Percentiles rank a stretch among this genome's conserved stretches.
phyloP scores from a whole-genome alignment of 139 green algal genomes.

The Chlorella sp. region DNA sequence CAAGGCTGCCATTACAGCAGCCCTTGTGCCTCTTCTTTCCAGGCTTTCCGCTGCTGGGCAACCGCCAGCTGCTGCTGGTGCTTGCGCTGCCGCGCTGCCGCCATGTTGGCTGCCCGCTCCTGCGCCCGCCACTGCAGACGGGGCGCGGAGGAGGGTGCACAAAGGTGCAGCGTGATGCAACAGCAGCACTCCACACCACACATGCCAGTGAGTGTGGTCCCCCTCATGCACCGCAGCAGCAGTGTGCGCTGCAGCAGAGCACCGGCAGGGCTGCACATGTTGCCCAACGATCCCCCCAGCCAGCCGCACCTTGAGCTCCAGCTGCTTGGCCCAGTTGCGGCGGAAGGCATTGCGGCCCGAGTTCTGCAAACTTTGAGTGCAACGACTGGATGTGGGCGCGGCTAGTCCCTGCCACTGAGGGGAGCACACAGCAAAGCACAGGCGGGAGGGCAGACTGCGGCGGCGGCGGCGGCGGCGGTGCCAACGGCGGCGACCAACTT shows the following conservation, averaged over 20 bases:
- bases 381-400: too few species aligned
- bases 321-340: slow-evolving; percentile 17
- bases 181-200: too few species aligned
- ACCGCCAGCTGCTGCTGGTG: slow-evolving; percentile 11
- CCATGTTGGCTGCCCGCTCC: neutral
- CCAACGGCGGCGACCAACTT: too few species aligned
- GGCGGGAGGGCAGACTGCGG: too few species aligned
- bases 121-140: slow-evolving; percentile 12
- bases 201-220: too few species aligned
- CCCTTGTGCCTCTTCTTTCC: neutral
- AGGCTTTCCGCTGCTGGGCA: slow-evolving; percentile 1
- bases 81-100: neutral
- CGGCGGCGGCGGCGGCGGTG: too few species aligned
- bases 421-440: too few species aligned
- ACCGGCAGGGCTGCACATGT: neutral
- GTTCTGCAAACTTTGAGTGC: too few species aligned
- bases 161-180: too few species aligned
- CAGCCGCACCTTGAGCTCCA: slow-evolving; percentile 23
- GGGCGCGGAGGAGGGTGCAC: neutral
- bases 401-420: too few species aligned
- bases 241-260: too few species aligned
- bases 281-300: neutral
- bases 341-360: slow-evolving; percentile 27
- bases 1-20: neutral
- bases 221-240: too few species aligned